Evolutionary conservation across 106 monocot genomes (phyloP), one percentile per base, ranked within the genome.

Genomic region (Allium sativum): DNA sequence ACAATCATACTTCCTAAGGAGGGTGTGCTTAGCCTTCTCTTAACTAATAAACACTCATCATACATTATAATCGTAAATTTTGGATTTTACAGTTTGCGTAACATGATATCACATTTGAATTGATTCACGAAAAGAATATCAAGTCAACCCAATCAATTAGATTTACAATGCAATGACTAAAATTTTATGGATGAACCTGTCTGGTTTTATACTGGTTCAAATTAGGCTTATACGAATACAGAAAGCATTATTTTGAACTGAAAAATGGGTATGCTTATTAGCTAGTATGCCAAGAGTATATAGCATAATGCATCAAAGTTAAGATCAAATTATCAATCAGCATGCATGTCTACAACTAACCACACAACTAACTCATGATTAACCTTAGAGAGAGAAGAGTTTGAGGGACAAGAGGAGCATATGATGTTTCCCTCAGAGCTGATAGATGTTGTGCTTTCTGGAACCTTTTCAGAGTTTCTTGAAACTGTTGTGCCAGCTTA

Each of bases 401-500:
- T 68, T 89, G 89, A 40, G 81, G 87, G 82, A 86, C 73, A 72
- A 91, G 82, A 21, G 96, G 91, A 18, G 78, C 59, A 78, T 80
- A 91, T n/a, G 84, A 80, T 44, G 82, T 82, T 74, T 98, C 96
- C 55, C 84, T 79, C 65, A 85, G 84, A 71, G 73, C 84, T 10
- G 96, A 79, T 82, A 88, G 77, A 31, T 76, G 71, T 60, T 98
- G 96, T 40, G 76, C 79, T 74, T 91, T 98, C 68, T 85, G 87
- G 60, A 88, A 98, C 54, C 88, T 87, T 56, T 76, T 84, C 63
- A 98, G 76, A 55, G 85, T 68, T 58, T 79, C 72, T 76, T 87
- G 73, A 53, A 98, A 91, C 84, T 98, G 91, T 73, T 91, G 90
- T 9, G 91, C 96, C 31, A 98, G 79, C 57, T 91, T 98, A n/a